Evolutionary conservation across 2,329 filamentous ascomycete genomes (phyloP), one percentile per base, ranked within the genome.

Genomic region (Ceratocystis huliohia): DNA sequence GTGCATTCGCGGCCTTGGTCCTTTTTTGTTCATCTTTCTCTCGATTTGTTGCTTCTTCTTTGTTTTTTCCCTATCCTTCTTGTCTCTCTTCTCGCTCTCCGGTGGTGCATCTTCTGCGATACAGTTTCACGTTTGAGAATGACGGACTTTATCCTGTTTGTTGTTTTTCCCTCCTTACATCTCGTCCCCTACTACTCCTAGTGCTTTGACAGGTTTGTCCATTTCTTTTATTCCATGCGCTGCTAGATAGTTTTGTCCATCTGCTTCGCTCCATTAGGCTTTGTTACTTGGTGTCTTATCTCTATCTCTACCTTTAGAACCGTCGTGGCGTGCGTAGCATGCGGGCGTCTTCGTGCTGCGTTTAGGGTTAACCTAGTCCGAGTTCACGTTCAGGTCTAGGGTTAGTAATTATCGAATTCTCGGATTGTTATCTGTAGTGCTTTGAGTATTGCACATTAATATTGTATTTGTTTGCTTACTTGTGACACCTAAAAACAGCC

Each of bases 401-500:
- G 10, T 22, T 57, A 30, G 53, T 30, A 30, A 57, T 45, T 22
- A 1, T 62, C 8, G 20, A 15, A 22, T n/a, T 6, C 22, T 57
- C 28, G 13, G 53, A 6, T 57, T 57, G 28, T 57, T 30, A 57
- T 30, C 53, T 41, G 37, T 15, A 41, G 37, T 41, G 37, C 37
- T 13, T 8, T 57, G 20, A 17, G 15, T 57, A 15, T 33, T 33
- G 53, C 53, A n/a, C 28, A 57, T 30, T 57, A 57, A 33, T 57
- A 30, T 57, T 57, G 25, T 57, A 33, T 57, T 56, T 57, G 53
- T 57, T 57, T 57, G 53, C 53, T 57, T 57, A 57, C 53, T 57
- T 57, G 53, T 33, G 53, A n/a, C 53, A 57, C n/a, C 30, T 41
- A 41, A 41, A 41, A 41, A 41, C 37, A 41, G 10, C 37, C 3